Conservation (phyloP, 306 rosid species). For the Dryas alaskensis region DNA sequence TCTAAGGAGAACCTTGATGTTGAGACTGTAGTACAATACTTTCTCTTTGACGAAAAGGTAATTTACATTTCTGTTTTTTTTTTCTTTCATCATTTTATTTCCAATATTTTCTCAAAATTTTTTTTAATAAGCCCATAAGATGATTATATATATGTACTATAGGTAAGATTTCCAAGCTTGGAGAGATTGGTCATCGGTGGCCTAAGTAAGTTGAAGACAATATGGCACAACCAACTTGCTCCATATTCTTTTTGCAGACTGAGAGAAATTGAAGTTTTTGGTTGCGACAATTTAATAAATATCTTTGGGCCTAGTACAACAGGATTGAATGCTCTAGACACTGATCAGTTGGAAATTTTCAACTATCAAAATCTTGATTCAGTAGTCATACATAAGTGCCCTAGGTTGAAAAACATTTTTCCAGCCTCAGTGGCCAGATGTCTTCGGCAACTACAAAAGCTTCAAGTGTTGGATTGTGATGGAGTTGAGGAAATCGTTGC, state of each 20-base stretch:
- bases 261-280: not conserved
- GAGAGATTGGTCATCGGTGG: accelerated
- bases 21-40: not conserved
- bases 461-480: slow-evolving; percentile 17
- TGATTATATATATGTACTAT: too few species aligned
- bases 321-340: not conserved
- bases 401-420: slow-evolving; percentile 17
- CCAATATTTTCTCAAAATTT: too few species aligned
- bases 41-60: not conserved
- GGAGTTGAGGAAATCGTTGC: slow-evolving; percentile 25
- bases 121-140: not conserved
- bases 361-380: slow-evolving; percentile 10
- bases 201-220: too few species aligned
- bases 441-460: slow-evolving; percentile 7
- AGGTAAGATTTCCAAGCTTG: not conserved
- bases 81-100: too few species aligned
- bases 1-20: not conserved
- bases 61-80: too few species aligned
- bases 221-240: slow-evolving; percentile 7
- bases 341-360: not conserved
- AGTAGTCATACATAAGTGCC: slow-evolving; percentile 15
- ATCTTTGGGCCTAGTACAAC: not conserved
- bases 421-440: slow-evolving; percentile 20
- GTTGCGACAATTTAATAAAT: not conserved
- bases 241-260: not conserved